These are phyloP conservation scores for Ascochyta lentis DNA, from an alignment of 2,329 filamentous ascomycete species.

Conservation along the genomic window DNA sequence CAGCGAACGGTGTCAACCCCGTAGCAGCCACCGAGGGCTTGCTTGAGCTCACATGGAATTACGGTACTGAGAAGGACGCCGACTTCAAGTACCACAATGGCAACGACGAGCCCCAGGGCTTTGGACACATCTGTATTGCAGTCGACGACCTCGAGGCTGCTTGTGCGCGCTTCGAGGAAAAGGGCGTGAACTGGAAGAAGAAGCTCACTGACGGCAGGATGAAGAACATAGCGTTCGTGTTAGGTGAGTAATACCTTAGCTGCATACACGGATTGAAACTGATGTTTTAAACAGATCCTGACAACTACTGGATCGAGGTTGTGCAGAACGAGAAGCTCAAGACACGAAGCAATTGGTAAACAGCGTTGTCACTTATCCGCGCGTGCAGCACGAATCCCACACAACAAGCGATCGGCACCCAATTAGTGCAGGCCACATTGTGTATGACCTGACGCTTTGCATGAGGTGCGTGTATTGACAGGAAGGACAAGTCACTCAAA, in stretches of 20 bases:
- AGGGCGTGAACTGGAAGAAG: conserved; percentile 93
- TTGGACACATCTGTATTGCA: conserved; percentile 87
- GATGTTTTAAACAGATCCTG: conserved; percentile 60
- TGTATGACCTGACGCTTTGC: not conserved
- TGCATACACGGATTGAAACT: conserved; percentile 8
- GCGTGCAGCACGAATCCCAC: conserved; percentile 23
- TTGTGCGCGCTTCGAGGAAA: conserved; percentile 82
- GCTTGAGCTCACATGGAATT: conserved; percentile 87
- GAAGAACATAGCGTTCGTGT: conserved; percentile 91
- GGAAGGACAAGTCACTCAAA: not conserved
- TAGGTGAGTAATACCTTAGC: conserved; percentile 56
- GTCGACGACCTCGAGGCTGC: conserved; percentile 91
- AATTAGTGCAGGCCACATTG: conserved; percentile 22
- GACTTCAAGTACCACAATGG: conserved; percentile 89
- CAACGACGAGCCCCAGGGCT: conserved; percentile 89
- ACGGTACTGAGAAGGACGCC: conserved; percentile 83
- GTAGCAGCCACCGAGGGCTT: conserved; percentile 78
- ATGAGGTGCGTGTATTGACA: not conserved
- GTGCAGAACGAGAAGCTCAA: conserved; percentile 79
- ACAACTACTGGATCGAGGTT: conserved; percentile 81
- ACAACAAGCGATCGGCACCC: conserved; percentile 16
- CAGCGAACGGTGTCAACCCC: conserved; percentile 63
- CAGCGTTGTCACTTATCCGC: conserved; percentile 12
- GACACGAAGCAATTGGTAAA: conserved; percentile 49
- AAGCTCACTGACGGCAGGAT: conserved; percentile 86